Evolutionary conservation across 257 asterid genomes (phyloP).

Genomic region (Ajuga chamaepitys): DNA sequence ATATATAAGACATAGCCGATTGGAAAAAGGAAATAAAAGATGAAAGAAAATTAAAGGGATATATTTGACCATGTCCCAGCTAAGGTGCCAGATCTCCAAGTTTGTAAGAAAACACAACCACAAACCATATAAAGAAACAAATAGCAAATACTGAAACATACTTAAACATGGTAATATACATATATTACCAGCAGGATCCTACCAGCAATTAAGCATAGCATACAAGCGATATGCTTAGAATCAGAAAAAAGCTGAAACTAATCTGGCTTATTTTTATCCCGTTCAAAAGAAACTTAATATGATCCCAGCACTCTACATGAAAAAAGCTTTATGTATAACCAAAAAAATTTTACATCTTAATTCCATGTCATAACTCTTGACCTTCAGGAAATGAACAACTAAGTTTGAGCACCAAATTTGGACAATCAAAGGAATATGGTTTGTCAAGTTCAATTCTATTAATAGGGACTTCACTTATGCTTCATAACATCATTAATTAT

Average conservation of each 20-base stretch:
- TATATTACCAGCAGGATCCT: background rate
- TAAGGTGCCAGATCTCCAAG: background rate
- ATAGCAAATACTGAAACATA: background rate
- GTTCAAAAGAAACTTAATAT: background rate
- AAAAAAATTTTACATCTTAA: background rate
- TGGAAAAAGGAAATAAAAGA: background rate
- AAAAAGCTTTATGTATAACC: background rate
- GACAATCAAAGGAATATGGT: background rate
- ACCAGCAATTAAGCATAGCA: background rate
- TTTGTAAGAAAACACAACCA: background rate
- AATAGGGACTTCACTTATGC: background rate
- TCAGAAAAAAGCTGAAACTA: background rate
- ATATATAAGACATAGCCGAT: too few species aligned
- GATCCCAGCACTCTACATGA: background rate
- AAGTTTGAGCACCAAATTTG: background rate
- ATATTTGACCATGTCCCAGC: background rate
- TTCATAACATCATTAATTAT: background rate
- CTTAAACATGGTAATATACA: background rate
- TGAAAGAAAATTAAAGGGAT: background rate
- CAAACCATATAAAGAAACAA: background rate
- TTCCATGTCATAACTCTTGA: background rate
- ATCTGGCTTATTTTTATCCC: background rate
- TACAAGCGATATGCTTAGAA: background rate
- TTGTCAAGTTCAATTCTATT: constrained; percentile 3
- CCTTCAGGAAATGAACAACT: background rate